Evolutionary conservation across 108 stramenopile genomes (phyloP), one percentile per base, ranked within the genome.

Genomic region (Nitzschia palea): DNA sequence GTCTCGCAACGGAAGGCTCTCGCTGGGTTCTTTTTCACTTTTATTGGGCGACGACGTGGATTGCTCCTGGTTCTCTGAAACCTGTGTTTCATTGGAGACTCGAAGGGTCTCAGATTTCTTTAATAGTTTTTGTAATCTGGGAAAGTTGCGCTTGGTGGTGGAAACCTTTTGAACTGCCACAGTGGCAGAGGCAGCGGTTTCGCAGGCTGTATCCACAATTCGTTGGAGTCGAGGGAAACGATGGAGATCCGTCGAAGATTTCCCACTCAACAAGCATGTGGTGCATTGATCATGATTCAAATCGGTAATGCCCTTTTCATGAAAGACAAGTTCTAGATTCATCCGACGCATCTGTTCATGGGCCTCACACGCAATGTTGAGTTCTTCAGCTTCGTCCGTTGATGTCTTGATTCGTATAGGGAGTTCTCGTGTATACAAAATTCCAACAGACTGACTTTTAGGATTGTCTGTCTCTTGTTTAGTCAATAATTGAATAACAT

Each of bases 261-360:
- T 42, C 12, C 12, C 9, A 1, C 2, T 51, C 30, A 80, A 28
- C 42, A 76, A 29, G 52, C 80, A 80, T 4, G 58, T 53, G n/a
- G 80, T 80, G 44, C 80, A 80, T 17, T 44, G 36, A 6, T 72
- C 71, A 57, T 76, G 56, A 31, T 80, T 56, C 23, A 77, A 55
- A 6, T 63, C 33, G 20, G 37, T 43, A 15, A 70, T 57, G 0
- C 71, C 72, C 25, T 23, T 12, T 20, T 79, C 68, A 44, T 43
- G 34, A 51, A 79, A 89, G 54, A 83, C 72, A 17, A 89, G 61
- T 51, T 84, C 81, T 9, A 89, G 55, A 54, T 89, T 89, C 44
- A 72, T 66, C 9, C 70, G 72, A 29, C 88, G 68, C 88, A 89
- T 84, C 36, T 77, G 60, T 48, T 89, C 88, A 4, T 82, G 55